A percentile compares a stretch with the other conserved stretches of the same genome.
Conservation (phyloP, 2,329 filamentous ascomycete genomes). For the Sporothrix curviconia region DNA sequence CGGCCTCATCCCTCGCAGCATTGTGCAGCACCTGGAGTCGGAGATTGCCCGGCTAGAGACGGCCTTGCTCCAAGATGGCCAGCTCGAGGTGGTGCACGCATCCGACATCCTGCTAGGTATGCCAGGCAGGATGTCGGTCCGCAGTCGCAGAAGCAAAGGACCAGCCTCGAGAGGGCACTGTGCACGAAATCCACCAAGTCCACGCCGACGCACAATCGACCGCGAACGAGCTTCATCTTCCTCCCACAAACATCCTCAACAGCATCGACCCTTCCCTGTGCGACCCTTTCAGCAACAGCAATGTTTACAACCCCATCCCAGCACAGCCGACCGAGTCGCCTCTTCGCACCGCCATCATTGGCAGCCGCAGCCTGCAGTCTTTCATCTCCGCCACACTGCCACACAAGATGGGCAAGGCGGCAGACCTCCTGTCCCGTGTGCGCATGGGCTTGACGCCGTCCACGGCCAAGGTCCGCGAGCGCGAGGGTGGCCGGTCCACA, state of each 20-base stretch:
- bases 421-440: slow-evolving; percentile 26
- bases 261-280: background rate
- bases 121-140: background rate
- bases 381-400: slow-evolving; percentile 27
- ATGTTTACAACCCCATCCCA: background rate
- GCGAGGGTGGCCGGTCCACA: background rate
- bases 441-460: slow-evolving; percentile 30
- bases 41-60: slow-evolving; percentile 29
- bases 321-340: background rate
- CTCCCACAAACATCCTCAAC: background rate
- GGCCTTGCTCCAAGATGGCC: slow-evolving; percentile 24
- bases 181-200: too few species aligned
- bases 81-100: slow-evolving; percentile 18
- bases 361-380: slow-evolving; percentile 24
- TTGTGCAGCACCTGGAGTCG: slow-evolving; percentile 29
- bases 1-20: slow-evolving; percentile 26
- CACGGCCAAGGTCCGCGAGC: slow-evolving; percentile 15
- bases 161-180: too few species aligned
- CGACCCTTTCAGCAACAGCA: background rate
- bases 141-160: slow-evolving; percentile 17
- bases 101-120: slow-evolving; percentile 18
- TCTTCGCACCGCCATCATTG: slow-evolving; percentile 23
- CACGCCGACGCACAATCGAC: too few species aligned
- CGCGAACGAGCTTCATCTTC: background rate
- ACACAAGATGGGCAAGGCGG: slow-evolving; percentile 23